Evolutionary conservation across 106 monocot species (phyloP).

Genomic region (Platanthera zijinensis): DNA sequence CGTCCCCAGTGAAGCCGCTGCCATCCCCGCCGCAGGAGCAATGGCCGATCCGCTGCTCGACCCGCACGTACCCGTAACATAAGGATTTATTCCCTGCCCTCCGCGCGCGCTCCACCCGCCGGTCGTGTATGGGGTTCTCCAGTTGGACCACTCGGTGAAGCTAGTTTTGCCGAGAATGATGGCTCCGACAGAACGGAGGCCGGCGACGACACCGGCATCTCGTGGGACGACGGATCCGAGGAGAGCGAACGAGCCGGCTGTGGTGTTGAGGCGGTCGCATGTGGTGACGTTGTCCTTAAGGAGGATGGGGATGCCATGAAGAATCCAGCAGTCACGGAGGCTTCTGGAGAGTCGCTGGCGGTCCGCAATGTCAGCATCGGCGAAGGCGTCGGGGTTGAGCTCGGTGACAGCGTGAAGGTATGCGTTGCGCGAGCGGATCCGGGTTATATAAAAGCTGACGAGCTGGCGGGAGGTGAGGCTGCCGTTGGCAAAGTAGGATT

Average conservation of each 20-base stretch:
- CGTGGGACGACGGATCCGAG: not conserved
- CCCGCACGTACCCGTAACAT: constrained; percentile 35
- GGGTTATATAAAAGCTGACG: constrained; percentile 24
- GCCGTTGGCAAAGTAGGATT: constrained; percentile 27
- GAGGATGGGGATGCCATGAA: constrained; percentile 41
- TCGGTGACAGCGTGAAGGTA: constrained; percentile 44
- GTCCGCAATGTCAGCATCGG: constrained; percentile 34
- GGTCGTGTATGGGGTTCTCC: constrained; percentile 21
- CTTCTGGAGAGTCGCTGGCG: not conserved
- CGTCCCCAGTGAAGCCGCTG: constrained; percentile 48
- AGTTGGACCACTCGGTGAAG: constrained; percentile 61
- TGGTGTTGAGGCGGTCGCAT: constrained; percentile 26
- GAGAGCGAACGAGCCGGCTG: not conserved
- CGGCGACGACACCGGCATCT: constrained; percentile 43
- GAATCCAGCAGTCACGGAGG: not conserved
- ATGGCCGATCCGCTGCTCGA: constrained; percentile 88
- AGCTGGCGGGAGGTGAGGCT: constrained; percentile 35
- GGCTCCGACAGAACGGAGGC: constrained; percentile 40
- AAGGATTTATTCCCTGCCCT: constrained; percentile 40
- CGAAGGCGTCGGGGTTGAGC: constrained; percentile 43
- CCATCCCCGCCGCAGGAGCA: constrained; percentile 65
- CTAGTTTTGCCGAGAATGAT: constrained; percentile 63
- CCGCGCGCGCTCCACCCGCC: constrained; percentile 55
- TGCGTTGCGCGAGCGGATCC: constrained; percentile 24
- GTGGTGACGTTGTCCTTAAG: constrained; percentile 65